phyloP scores from a whole-genome alignment of 2,329 filamentous ascomycete species.

The Corniculantispora saksenae region DNA sequence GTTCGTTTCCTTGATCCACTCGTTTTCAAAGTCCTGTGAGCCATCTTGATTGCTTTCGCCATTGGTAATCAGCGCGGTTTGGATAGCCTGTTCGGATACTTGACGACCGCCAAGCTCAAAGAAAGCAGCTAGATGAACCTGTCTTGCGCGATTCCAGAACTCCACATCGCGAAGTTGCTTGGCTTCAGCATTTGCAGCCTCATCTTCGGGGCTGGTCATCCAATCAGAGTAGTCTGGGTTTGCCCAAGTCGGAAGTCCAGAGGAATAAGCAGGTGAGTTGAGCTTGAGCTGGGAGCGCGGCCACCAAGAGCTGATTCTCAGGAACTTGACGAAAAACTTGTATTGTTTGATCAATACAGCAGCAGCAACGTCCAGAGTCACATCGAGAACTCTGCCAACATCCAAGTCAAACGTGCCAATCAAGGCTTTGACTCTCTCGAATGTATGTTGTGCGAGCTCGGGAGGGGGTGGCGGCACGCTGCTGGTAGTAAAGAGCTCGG shows the following conservation, averaged over 20 bases:
- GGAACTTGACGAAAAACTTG: constrained; percentile 90
- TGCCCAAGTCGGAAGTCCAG: constrained; percentile 83
- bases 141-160: constrained; percentile 81
- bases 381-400: constrained; percentile 89
- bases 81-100: constrained; percentile 59
- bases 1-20: constrained; percentile 80
- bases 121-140: constrained; percentile 78
- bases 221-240: constrained; percentile 68
- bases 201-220: constrained; percentile 68
- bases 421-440: constrained; percentile 88
- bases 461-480: constrained; percentile 71
- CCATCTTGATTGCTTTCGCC: constrained; percentile 41
- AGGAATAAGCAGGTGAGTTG: constrained; percentile 48
- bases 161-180: constrained; percentile 66
- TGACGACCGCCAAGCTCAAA: constrained; percentile 82
- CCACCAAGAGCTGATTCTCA: constrained; percentile 96
- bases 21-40: constrained; percentile 56
- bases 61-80: constrained; percentile 43
- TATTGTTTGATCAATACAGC: constrained; percentile 90
- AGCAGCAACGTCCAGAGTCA: constrained; percentile 92
- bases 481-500: constrained; percentile 90
- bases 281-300: constrained; percentile 61
- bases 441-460: constrained; percentile 79
- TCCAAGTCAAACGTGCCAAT: constrained; percentile 97
- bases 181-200: constrained; percentile 54